phyloP scores from a whole-genome alignment of 2,329 filamentous ascomycete genomes.

The Drechmeria coniospora region DNA sequence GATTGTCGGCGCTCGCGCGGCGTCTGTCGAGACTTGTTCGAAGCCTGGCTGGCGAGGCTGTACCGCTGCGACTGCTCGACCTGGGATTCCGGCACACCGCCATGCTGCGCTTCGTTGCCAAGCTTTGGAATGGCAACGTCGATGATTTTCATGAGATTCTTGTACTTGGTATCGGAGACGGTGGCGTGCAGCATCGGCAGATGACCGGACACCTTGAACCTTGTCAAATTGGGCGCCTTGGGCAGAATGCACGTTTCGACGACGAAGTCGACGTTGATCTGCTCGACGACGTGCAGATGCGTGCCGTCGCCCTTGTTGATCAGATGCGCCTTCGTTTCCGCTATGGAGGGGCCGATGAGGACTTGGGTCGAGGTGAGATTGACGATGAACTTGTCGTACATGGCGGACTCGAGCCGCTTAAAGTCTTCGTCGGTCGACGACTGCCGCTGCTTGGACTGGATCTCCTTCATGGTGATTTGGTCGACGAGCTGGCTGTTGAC shows the following conservation, averaged over 20 bases:
- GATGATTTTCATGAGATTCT: conserved; percentile 88
- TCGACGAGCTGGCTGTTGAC: conserved; percentile 91
- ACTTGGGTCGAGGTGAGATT: conserved; percentile 91
- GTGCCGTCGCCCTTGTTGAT: conserved; percentile 49
- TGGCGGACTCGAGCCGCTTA: conserved; percentile 71
- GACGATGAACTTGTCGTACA: conserved; percentile 95
- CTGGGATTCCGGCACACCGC: conserved; percentile 11
- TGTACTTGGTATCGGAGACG: conserved; percentile 92
- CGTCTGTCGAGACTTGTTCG: conserved; percentile 27
- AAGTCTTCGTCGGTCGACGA: conserved; percentile 82
- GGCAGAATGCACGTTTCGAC: conserved; percentile 96
- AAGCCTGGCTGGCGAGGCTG: conserved; percentile 29
- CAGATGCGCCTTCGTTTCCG: conserved; percentile 75
- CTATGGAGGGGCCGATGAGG: conserved; percentile 83
- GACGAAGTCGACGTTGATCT: conserved; percentile 93
- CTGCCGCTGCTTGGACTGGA: conserved; percentile 80
- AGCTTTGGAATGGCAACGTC: conserved; percentile 90
- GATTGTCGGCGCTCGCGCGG: conserved; percentile 42
- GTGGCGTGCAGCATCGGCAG: conserved; percentile 83
- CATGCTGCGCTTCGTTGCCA: conserved; percentile 20
- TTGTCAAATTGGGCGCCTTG: conserved; percentile 83
- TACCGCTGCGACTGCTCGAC: conserved; percentile 20
- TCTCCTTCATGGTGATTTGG: conserved; percentile 72
- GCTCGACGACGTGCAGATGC: conserved; percentile 79
- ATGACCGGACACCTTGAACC: conserved; percentile 80